These are phyloP conservation scores for Rubia occidens DNA, from an alignment of 305 asterid genomes.

Conservation along the genomic window DNA sequence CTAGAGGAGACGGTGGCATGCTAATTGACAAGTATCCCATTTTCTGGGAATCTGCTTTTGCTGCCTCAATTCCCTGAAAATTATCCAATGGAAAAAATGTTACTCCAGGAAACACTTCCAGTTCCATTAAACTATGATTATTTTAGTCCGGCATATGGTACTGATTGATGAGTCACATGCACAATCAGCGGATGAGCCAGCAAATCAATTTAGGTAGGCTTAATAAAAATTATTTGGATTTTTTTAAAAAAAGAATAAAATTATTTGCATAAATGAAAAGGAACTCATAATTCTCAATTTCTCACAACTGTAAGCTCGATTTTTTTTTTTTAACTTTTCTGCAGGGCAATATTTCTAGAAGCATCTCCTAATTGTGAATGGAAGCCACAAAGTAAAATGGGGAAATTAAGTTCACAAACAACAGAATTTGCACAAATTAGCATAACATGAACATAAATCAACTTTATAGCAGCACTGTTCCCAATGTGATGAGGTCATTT, in stretches of 20 bases:
- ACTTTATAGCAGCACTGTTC: not conserved
- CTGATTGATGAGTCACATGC: slow-evolving; percentile 1
- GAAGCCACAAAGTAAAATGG: not conserved
- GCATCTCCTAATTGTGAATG: not conserved
- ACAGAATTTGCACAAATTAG: not conserved
- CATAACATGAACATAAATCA: too few species aligned
- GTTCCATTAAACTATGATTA: not conserved
- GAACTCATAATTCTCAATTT: not conserved
- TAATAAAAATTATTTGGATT: too few species aligned
- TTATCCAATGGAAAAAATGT: not conserved
- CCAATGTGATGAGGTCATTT: not conserved
- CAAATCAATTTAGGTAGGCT: not conserved
- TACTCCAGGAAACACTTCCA: not conserved
- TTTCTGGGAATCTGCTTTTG: slow-evolving; percentile 3
- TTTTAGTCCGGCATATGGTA: not conserved
- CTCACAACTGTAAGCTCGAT: not conserved
- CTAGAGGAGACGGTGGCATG: slow-evolving; percentile 58
- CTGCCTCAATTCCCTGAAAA: slow-evolving; percentile 9
- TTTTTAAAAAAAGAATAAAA: too few species aligned
- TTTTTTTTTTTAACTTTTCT: not conserved
- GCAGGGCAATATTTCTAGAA: not conserved
- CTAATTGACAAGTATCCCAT: slow-evolving; percentile 42
- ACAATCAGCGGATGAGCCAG: not conserved
- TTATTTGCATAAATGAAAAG: not conserved
- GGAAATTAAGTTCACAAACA: not conserved